These are phyloP conservation scores for Balamuthia mandrillaris DNA, from an alignment of 208 protist species.

Conservation along the genomic window DNA sequence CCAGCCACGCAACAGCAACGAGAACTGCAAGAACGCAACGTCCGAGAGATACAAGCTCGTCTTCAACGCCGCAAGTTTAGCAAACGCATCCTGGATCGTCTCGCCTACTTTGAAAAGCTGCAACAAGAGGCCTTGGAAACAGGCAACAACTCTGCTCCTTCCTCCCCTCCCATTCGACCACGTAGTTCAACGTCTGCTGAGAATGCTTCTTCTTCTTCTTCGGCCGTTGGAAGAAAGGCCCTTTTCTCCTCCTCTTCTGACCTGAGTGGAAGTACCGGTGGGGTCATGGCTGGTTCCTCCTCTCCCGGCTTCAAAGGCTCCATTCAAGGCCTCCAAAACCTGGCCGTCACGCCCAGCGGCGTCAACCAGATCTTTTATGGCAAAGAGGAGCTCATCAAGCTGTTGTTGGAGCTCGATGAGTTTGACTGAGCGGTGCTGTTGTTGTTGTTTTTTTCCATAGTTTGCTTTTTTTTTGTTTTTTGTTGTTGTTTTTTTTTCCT, in stretches of 20 bases:
- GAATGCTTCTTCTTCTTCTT: no score
- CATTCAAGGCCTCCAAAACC: not conserved
- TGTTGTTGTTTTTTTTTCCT: no score
- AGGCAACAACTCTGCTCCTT: not conserved
- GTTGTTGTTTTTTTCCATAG: not conserved
- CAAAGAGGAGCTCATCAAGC: constrained; percentile 20
- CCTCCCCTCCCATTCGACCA: no score
- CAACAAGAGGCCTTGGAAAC: not conserved
- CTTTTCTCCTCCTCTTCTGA: no score
- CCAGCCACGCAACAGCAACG: no score
- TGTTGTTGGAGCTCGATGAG: not conserved
- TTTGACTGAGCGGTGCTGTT: not conserved
- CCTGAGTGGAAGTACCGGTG: no score
- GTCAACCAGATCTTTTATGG: constrained; percentile 34
- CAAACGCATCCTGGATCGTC: constrained; percentile 10
- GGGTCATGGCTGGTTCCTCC: not conserved
- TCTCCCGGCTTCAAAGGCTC: not conserved
- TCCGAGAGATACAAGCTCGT: no score
- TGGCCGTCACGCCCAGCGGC: not conserved
- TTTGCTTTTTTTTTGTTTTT: not conserved
- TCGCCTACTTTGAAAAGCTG: constrained; percentile 20
- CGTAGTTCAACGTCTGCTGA: no score
- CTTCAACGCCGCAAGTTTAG: not conserved
- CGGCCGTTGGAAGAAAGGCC: no score
- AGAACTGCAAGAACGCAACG: no score